Base-by-base conservation (phyloP, 306 rosid species). In the Acacia melanoxylon region DNA sequence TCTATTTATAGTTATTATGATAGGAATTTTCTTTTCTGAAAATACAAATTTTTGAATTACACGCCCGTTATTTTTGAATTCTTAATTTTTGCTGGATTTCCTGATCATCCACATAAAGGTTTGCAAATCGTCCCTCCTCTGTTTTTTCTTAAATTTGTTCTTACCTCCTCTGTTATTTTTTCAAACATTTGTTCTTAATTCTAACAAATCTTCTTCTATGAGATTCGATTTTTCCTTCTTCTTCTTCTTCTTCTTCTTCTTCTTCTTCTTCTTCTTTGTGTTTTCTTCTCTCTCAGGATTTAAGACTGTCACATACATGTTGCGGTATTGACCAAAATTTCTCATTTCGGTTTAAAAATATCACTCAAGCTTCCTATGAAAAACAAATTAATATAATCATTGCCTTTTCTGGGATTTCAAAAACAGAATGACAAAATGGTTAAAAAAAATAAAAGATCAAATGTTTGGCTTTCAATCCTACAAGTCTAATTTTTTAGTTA, bases 31-130 rank as follows among this genome's bases (percentile, higher is more conserved):
- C 45, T 72, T 41, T 65, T 65, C 69, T 84, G 44, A 84, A 15
- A 76, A 59, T 80, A 78, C 42, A 71, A 72, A 24, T 71, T 15
- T 83, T 13, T 68, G 68, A 66, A 68, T 84, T 29, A 81, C 33
- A 75, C 97, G 93, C 97, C 87, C 99, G n/a, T n/a, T n/a, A n/a
- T n/a, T n/a, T n/a, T n/a, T n/a, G n/a, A n/a, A n/a, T n/a, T n/a
- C n/a, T n/a, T n/a, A n/a, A n/a, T n/a, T n/a, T n/a, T 98, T 40
- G 96, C 98, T 89, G 99, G 99, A 12, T 95, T 95, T 77, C 99
- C 93, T 45, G 99, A 95, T 88, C 99, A 95, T 88, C 98, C 99
- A 80, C 99, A 95, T 48, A 91, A 98, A 90, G 99, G 99, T 90
- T 84, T 85, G 83, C 14, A 27, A 31, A 48, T 61, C 59, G 9